Percentiles rank a stretch among this genome's conserved stretches.
phyloP scores from a whole-genome alignment of 2,329 filamentous ascomycete species.

The Domatiomyces catenatus region DNA sequence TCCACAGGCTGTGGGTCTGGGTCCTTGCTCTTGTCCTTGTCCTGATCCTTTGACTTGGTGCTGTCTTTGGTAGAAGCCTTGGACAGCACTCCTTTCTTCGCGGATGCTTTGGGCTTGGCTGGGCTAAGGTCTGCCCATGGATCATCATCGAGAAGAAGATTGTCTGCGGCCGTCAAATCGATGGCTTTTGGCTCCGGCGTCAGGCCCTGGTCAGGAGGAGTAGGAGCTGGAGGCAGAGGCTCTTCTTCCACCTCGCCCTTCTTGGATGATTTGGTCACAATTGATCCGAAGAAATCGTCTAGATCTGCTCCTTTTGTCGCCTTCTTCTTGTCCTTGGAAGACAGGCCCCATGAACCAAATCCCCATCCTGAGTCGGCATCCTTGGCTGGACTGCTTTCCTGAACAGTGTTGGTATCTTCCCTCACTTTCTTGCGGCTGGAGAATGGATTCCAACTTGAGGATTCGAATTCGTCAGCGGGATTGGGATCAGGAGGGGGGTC shows the following conservation, averaged over 20 bases:
- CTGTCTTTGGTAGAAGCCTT: slow-evolving; percentile 20
- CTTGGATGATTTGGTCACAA: slow-evolving; percentile 22
- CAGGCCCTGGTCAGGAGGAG: slow-evolving; percentile 31
- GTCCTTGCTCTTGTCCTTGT: slow-evolving; percentile 8
- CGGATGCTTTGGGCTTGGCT: slow-evolving; percentile 22
- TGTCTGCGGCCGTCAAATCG: slow-evolving; percentile 16
- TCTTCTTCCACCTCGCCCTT: slow-evolving; percentile 22
- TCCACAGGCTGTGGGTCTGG: slow-evolving; percentile 16
- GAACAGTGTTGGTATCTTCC: no score
- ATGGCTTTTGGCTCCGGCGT: slow-evolving; percentile 27
- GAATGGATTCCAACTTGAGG: no score
- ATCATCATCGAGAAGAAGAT: slow-evolving; percentile 24
- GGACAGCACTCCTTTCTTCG: slow-evolving; percentile 27
- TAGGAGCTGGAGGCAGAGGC: slow-evolving; percentile 34
- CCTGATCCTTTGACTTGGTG: slow-evolving; percentile 16
- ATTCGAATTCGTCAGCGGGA: no score
- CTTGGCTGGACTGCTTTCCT: no score
- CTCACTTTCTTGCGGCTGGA: no score
- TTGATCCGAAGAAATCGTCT: slow-evolving; percentile 22
- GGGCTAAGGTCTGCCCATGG: slow-evolving; percentile 25
- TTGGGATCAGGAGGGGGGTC: no score
- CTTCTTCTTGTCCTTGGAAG: slow-evolving; percentile 19
- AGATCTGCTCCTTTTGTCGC: slow-evolving; percentile 1
- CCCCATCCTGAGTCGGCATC: slow-evolving; percentile 14
- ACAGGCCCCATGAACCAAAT: slow-evolving; percentile 19